Evolutionary conservation across 257 asterid genomes (phyloP).

Genomic region (Eucommia ulmoides): DNA sequence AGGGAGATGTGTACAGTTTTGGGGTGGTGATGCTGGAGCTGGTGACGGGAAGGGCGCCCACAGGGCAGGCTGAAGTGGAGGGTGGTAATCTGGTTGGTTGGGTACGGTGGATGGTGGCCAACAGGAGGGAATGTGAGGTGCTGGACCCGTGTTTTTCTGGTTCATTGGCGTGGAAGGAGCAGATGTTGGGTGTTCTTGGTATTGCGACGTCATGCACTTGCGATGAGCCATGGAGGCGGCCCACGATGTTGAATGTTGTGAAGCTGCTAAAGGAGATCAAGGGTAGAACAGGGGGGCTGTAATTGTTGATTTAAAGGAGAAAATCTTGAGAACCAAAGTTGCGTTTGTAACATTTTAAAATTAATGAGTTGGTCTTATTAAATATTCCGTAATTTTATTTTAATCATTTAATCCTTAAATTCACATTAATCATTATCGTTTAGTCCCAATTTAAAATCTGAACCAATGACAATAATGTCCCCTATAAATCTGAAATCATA

Average conservation of each 20-base stretch:
- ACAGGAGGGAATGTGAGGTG: slow-evolving; percentile 30
- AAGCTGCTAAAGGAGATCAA: slow-evolving; percentile 34
- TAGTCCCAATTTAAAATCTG: no score
- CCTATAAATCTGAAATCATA: no score
- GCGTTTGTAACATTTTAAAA: no score
- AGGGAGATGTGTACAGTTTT: slow-evolving; percentile 74
- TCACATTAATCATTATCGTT: no score
- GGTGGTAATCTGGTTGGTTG: slow-evolving; percentile 92
- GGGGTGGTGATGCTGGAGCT: slow-evolving; percentile 84
- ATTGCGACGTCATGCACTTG: slow-evolving; percentile 55
- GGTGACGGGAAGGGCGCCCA: slow-evolving; percentile 56
- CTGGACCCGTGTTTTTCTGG: slow-evolving; percentile 22
- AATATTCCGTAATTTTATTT: no score
- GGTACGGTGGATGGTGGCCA: slow-evolving; percentile 54
- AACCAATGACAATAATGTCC: no score
- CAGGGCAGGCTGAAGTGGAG: slow-evolving; percentile 65
- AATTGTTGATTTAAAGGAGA: no score
- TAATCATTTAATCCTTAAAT: no score
- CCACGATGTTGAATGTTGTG: slow-evolving; percentile 64
- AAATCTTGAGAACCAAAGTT: no score
- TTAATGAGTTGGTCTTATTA: no score
- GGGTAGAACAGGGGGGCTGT: slow-evolving; percentile 3
- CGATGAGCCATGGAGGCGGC: slow-evolving; percentile 70
- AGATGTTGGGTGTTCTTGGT: slow-evolving; percentile 44
- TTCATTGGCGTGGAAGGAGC: slow-evolving; percentile 17